Evolutionary conservation across 1,284 basidiomycete species (phyloP), one percentile per base, ranked within the genome.

Genomic region (Exobasidium cylindrosporum): DNA sequence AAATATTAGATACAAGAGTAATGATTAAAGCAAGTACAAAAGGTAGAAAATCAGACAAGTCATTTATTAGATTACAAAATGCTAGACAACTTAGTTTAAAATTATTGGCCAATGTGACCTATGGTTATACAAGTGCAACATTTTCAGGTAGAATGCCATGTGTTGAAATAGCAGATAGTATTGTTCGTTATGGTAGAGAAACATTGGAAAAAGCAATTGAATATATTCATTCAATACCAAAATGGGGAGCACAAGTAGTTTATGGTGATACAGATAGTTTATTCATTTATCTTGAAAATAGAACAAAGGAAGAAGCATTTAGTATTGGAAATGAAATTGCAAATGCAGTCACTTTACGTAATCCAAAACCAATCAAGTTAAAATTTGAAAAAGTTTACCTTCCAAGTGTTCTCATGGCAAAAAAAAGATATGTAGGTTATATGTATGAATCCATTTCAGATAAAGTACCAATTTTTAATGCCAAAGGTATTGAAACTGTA

Each of bases 301-400:
- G 87, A 74, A 92, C 91, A 1, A 93, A 91, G 77, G 91, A 94
- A 21, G 89, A 97, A 74, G 95, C 95, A 0, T 97, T 97, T 80
- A 83, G 85, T 46, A 90, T 97, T 58, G 95, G 95, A 6, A 84
- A 94, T 67, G 90, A 94, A 66, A 97, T 98, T 57, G 89, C 93
- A 2, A 88, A 94, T 57, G 84, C 86, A 0, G 86, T 98, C 60
- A 97, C 96, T 1, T 84, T 86, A 0, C 82, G 86, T 76, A 97
- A 97, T 73, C 96, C 94, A 0, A 84, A 87, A 5, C 96, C 95
- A 0, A 84, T 98, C 67, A 96, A 93, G 81, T 86, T 98, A 64
- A 97, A 97, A 80, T 97, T 98, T 69, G 96, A 98, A 79, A 98
- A 98, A 85, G 92, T 97, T 3, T 98, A 97, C 80, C 85, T 93